Evolutionary conservation across 2,329 filamentous ascomycete genomes (phyloP).

Genomic region (Aspergillus oerlinghausenensis): DNA sequence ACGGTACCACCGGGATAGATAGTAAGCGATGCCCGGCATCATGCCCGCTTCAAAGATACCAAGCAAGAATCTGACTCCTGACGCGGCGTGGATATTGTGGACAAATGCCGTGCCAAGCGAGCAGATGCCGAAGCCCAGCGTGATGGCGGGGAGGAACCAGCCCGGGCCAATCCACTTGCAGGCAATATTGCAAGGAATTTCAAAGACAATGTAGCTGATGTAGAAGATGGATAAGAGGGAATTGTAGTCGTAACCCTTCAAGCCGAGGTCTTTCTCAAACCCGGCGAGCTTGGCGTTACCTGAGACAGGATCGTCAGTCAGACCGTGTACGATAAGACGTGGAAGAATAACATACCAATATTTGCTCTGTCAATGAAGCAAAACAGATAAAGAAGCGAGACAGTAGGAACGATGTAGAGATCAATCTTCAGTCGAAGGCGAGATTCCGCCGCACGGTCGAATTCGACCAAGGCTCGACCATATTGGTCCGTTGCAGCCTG

Average conservation of each 20-base stretch:
- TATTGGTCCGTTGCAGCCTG: slow-evolving; percentile 49
- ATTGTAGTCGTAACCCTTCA: slow-evolving; percentile 66
- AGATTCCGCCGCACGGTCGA: slow-evolving; percentile 55
- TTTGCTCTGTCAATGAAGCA: slow-evolving; percentile 74
- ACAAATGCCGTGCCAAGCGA: slow-evolving; percentile 66
- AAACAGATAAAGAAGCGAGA: slow-evolving; percentile 64
- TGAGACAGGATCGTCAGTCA: slow-evolving; percentile 21
- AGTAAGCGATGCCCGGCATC: slow-evolving; percentile 70
- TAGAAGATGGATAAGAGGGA: slow-evolving; percentile 64
- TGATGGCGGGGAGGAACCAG: slow-evolving; percentile 63
- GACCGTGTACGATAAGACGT: neutral
- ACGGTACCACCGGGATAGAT: slow-evolving; percentile 68
- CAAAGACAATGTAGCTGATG: slow-evolving; percentile 67
- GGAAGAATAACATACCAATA: slow-evolving; percentile 48
- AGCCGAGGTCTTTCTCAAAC: slow-evolving; percentile 56
- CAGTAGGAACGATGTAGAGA: slow-evolving; percentile 60
- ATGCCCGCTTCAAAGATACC: slow-evolving; percentile 69
- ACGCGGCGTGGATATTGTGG: slow-evolving; percentile 47
- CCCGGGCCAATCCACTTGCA: slow-evolving; percentile 70
- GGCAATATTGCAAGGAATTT: slow-evolving; percentile 63
- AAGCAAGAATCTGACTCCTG: slow-evolving; percentile 62
- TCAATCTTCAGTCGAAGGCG: slow-evolving; percentile 62
- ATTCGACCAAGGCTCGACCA: slow-evolving; percentile 48
- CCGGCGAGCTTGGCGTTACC: slow-evolving; percentile 66
- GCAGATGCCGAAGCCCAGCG: slow-evolving; percentile 59